Percentiles rank a stretch among this genome's conserved stretches.
Conservation (phyloP, 225 moss, liverwort and hornwort genomes). For the Straminergon stramineum region DNA sequence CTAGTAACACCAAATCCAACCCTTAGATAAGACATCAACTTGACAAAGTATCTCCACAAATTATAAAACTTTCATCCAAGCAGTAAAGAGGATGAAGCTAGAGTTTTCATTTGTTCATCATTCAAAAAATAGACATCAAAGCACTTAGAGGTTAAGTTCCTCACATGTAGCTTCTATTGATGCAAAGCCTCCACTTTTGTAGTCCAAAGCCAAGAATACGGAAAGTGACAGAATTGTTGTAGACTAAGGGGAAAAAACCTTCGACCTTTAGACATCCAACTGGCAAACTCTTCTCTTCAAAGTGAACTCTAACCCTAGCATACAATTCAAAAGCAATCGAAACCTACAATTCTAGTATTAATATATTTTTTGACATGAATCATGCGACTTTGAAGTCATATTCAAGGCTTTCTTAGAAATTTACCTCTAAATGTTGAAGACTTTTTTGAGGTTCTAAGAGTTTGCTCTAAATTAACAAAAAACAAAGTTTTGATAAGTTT, state of each 20-base stretch:
- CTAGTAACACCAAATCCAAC: too few species aligned
- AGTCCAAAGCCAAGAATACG: fast-evolving
- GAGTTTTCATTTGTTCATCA: too few species aligned
- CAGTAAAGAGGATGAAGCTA: too few species aligned
- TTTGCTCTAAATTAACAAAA: background rate
- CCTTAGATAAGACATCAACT: too few species aligned
- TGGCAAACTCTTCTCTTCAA: background rate
- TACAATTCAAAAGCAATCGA: fast-evolving
- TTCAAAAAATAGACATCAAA: too few species aligned
- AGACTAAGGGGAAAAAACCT: background rate
- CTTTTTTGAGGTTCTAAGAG: background rate
- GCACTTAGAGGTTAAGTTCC: too few species aligned
- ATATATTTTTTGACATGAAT: background rate
- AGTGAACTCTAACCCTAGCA: background rate
- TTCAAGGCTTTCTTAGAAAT: background rate
- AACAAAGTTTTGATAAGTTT: background rate
- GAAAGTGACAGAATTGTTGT: background rate
- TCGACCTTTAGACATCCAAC: background rate
- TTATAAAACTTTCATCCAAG: too few species aligned
- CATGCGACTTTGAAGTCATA: background rate
- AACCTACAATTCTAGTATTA: background rate
- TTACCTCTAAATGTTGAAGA: background rate
- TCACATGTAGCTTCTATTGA: background rate
- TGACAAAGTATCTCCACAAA: too few species aligned
- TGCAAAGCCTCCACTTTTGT: background rate